Conservation (phyloP, 805 yeast species). For the Vanderwaltozyma tropicalis region DNA sequence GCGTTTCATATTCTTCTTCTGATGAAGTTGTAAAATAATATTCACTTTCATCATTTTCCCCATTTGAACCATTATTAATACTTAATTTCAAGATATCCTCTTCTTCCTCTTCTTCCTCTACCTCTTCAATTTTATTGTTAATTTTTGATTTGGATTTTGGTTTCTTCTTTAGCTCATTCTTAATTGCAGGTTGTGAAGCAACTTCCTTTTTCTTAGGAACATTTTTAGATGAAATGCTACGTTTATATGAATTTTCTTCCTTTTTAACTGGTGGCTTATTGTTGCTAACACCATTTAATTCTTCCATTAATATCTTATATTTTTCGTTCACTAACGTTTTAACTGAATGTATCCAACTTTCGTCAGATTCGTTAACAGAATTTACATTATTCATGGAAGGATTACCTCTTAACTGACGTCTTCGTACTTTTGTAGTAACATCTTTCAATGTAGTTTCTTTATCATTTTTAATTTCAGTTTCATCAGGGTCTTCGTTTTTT, state of each 20-base stretch:
- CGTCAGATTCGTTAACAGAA: background rate
- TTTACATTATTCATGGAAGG: background rate
- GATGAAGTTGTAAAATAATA: conserved; percentile 26
- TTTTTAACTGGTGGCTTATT: background rate
- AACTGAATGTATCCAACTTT: conserved; percentile 5
- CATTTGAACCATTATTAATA: no score
- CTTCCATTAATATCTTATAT: conserved; percentile 6
- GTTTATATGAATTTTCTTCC: background rate
- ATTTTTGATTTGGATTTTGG: background rate
- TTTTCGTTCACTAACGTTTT: conserved; percentile 11
- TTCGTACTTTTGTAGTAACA: conserved; percentile 9
- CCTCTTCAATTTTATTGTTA: background rate
- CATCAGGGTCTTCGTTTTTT: conserved; percentile 23
- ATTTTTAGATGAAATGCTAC: background rate
- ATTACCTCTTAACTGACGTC: conserved; percentile 7
- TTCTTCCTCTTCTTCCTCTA: background rate
- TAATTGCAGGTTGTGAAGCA: no score
- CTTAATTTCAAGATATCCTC: no score
- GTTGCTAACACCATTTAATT: background rate
- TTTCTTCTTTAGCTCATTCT: no score
- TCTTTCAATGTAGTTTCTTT: background rate
- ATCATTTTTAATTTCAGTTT: conserved; percentile 26
- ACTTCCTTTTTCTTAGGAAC: background rate
- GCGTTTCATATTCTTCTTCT: conserved; percentile 17
- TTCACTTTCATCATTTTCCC: conserved; percentile 4